Conservation (phyloP, 768 basidiomycete species). For the Rickenella mellea region DNA sequence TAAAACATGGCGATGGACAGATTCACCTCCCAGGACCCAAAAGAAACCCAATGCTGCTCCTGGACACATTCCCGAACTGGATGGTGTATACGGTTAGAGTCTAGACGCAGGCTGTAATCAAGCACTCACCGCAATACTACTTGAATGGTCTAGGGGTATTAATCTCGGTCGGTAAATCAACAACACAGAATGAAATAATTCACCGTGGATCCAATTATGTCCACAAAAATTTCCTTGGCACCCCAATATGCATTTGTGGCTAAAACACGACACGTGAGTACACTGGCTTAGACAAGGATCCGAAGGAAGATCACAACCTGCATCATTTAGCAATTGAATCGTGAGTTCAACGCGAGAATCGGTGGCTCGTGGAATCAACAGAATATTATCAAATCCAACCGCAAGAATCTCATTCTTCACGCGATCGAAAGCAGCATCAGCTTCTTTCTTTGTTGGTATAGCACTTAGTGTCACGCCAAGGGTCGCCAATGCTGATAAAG, state of each 20-base stretch:
- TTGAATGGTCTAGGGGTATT: constrained; percentile 43
- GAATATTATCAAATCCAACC: constrained; percentile 59
- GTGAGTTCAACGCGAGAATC: constrained; percentile 54
- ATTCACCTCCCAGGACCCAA: constrained; percentile 53
- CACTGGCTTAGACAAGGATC: constrained; percentile 5
- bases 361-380: constrained; percentile 50
- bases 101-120: neutral
- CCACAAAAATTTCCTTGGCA: constrained; percentile 41
- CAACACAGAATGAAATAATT: constrained; percentile 12
- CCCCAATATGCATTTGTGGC: constrained; percentile 70
- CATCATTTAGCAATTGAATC: constrained; percentile 59
- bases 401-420: constrained; percentile 65
- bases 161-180: neutral
- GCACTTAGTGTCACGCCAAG: constrained; percentile 55
- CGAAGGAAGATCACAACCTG: constrained; percentile 28
- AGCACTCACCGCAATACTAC: constrained; percentile 44
- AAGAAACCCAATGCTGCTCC: constrained; percentile 66
- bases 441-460: constrained; percentile 41
- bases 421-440: constrained; percentile 57
- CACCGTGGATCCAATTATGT: constrained; percentile 60
- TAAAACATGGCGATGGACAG: constrained; percentile 5
- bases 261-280: constrained; percentile 13
- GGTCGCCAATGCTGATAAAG: constrained; percentile 45
- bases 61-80: constrained; percentile 57
- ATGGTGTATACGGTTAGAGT: constrained; percentile 1